Conservation (phyloP, 768 basidiomycete genomes). For the Pleurotus platypus region DNA sequence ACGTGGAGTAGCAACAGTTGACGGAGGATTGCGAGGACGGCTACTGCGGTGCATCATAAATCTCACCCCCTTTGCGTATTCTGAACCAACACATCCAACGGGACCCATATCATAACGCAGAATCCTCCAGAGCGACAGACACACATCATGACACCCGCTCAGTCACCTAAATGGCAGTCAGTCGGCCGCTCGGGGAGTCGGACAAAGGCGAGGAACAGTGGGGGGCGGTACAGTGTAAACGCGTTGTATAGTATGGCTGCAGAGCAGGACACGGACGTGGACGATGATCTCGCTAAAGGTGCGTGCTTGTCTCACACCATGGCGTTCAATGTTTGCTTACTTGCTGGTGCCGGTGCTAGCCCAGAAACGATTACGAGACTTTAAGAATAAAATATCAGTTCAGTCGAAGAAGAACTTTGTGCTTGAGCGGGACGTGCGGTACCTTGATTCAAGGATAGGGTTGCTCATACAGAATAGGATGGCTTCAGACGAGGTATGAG, state of each 20-base stretch:
- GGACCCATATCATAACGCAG: too few relatives aligned
- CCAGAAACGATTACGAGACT: conserved; percentile 92
- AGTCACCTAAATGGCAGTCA: neutral
- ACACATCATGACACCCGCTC: neutral
- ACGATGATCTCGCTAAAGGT: conserved; percentile 94
- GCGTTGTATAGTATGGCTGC: conserved; percentile 97
- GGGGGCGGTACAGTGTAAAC: conserved; percentile 65
- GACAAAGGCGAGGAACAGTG: conserved; percentile 2
- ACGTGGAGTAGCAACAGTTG: neutral
- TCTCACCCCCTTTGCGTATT: too few relatives aligned
- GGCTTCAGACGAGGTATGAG: conserved; percentile 84
- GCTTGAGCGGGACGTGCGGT: conserved; percentile 95
- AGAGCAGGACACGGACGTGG: conserved; percentile 95
- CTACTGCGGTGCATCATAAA: too few relatives aligned
- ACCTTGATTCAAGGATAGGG: conserved; percentile 95
- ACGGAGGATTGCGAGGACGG: too few relatives aligned
- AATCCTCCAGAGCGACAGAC: too few relatives aligned
- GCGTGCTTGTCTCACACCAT: conserved; percentile 19
- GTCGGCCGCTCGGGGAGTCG: conserved; percentile 4
- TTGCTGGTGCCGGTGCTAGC: conserved; percentile 41
- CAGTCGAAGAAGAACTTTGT: conserved; percentile 99
- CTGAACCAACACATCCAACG: too few relatives aligned
- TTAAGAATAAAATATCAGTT: conserved; percentile 96
- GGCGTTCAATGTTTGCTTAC: neutral
- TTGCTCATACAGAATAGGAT: conserved; percentile 97